phyloP scores from a whole-genome alignment of 2,329 filamentous ascomycete species.

The Talaromyces sp. region DNA sequence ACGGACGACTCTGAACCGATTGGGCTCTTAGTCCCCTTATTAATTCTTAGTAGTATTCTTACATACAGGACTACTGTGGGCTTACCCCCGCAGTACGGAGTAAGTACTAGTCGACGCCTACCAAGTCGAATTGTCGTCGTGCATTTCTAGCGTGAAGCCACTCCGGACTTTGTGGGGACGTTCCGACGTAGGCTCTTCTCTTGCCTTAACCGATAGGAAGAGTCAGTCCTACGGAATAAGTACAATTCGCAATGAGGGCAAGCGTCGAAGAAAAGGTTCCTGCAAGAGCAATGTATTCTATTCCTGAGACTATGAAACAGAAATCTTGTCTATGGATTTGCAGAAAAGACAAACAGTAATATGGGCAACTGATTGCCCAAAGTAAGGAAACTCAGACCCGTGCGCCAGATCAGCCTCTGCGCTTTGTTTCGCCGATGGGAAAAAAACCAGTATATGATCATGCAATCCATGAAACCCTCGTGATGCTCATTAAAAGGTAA shows the following conservation, averaged over 20 bases:
- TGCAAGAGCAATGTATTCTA: conserved; percentile 2
- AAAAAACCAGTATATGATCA: conserved; percentile 15
- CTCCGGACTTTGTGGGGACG: not conserved
- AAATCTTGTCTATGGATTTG: conserved; percentile 7
- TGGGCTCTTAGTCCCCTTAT: no score
- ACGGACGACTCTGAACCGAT: conserved; percentile 5
- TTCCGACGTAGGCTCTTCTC: not conserved
- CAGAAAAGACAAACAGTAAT: not conserved
- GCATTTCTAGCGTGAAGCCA: conserved; percentile 4
- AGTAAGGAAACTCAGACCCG: conserved; percentile 9
- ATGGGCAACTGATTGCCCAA: not conserved
- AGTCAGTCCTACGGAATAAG: no score
- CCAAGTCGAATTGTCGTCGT: conserved; percentile 1
- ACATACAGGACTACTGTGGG: not conserved
- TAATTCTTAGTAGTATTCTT: not conserved
- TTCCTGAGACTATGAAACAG: conserved; percentile 9
- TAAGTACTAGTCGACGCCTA: no score
- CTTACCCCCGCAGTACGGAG: not conserved
- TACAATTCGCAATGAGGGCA: no score
- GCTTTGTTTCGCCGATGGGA: conserved; percentile 8
- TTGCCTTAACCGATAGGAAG: not conserved
- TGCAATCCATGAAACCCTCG: conserved; percentile 15
- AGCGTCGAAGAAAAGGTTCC: not conserved
- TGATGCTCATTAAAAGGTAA: conserved; percentile 9
- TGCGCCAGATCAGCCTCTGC: conserved; percentile 11